A percentile compares a stretch with the other conserved stretches of the same genome.
Conservation (phyloP, 371 early-diverging fungal genomes). For the Saksenaea vasiformis region DNA sequence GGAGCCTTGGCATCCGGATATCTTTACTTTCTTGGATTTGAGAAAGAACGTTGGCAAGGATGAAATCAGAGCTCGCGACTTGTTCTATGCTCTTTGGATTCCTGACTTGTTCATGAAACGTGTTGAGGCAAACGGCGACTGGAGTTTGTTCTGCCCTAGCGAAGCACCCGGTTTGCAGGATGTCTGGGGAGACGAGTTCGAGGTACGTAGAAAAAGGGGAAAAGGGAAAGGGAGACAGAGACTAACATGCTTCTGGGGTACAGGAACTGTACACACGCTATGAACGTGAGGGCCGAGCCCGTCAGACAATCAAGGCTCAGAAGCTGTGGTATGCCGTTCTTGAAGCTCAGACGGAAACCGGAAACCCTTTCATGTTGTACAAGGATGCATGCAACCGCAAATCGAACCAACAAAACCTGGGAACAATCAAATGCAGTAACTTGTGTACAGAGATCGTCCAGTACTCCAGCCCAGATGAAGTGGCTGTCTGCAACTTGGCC, state of each 20-base stretch:
- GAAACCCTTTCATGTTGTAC: constrained; percentile 97
- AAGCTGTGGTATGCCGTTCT: constrained; percentile 96
- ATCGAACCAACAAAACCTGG: constrained; percentile 97
- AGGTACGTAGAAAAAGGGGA: constrained; percentile 10
- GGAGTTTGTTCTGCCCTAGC: constrained; percentile 95
- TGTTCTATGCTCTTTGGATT: constrained; percentile 96
- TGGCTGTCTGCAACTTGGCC: constrained; percentile 99
- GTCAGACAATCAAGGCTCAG: constrained; percentile 88
- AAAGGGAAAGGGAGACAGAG: no score
- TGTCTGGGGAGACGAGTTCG: constrained; percentile 92
- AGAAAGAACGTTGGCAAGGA: constrained; percentile 96
- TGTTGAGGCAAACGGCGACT: constrained; percentile 87
- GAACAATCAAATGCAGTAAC: constrained; percentile 92
- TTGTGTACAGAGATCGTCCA: constrained; percentile 94
- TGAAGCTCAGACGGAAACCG: constrained; percentile 96
- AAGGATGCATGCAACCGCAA: constrained; percentile 96
- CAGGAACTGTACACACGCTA: constrained; percentile 72
- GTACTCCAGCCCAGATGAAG: constrained; percentile 94
- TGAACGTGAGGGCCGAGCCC: constrained; percentile 78
- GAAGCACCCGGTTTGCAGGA: constrained; percentile 88
- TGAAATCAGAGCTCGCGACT: constrained; percentile 91
- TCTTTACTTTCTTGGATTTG: constrained; percentile 93
- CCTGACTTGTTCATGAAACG: constrained; percentile 97
- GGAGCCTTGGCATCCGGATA: constrained; percentile 97
- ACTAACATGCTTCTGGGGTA: constrained; percentile 54